Evolutionary conservation across 1,284 basidiomycete genomes (phyloP), one percentile per base, ranked within the genome.

Genomic region (Schizophyllum amplum): DNA sequence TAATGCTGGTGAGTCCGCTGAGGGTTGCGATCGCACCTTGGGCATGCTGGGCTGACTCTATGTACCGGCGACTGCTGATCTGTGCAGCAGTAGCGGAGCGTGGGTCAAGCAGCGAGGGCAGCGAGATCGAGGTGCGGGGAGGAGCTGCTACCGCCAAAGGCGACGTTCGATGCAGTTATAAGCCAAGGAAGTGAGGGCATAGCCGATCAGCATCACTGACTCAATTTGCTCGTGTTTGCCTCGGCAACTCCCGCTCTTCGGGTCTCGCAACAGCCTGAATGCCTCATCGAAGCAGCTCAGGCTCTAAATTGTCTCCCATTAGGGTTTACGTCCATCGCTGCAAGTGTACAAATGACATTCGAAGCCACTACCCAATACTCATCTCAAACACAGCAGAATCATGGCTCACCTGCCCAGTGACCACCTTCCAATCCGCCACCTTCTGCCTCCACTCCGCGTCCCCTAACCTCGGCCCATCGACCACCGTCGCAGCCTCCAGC

Each of bases 401-500:
- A 42, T 42, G 33, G 33, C 17, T 60, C 59, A 22, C 49, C 49
- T 59, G 60, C 24, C 58, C 55, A 22, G 61, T 61, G 46, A 65
- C 66, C 24, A 51, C 55, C 5, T 61, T 62, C 20, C 61, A 59
- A 49, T 66, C 64, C 42, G 54, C 56, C 24, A 58, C 67, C 56
- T 63, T 68, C 33, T 60, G 62, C 46, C 63, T 66, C 47, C 57
- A 57, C 57, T 64, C 62, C 55, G 60, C 61, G 47, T 57, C 54
- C 24, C 63, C 62, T 25, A 52, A 64, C 6, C 55, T 58, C 23
- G 59, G 61, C 13, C 58, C 24, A 42, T 61, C 67, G 17, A 62
- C 62, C n/a, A 68, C 66, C 20, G 71, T 65, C 54, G 76, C 78
- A 27, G 76, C 71, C 52, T 90, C 85, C 21, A 98, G 77, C 0